A percentile compares a stretch with the other conserved stretches of the same genome.
Evolutionary conservation across 345 rosid genomes (phyloP).

Genomic region (Trapa bicornis): DNA sequence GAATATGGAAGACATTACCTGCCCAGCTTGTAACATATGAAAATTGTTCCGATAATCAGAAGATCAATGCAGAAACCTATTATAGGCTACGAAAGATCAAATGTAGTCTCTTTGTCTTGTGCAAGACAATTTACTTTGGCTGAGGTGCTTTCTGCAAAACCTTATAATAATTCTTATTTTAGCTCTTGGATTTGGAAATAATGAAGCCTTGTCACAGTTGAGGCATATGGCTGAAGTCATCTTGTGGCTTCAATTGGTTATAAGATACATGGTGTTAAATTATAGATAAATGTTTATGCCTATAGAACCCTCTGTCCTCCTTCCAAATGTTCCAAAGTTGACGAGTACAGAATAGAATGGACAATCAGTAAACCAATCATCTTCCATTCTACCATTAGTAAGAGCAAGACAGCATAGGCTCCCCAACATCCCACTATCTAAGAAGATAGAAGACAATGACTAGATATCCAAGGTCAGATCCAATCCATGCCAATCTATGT

Average conservation of each 20-base stretch:
- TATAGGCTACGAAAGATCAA: background rate
- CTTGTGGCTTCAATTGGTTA: background rate
- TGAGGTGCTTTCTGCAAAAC: background rate
- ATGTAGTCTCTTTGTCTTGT: background rate
- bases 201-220: background rate
- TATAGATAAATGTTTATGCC: background rate
- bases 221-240: background rate
- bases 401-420: background rate
- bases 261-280: background rate
- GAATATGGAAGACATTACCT: background rate
- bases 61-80: background rate
- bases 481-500: background rate
- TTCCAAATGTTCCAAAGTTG: background rate
- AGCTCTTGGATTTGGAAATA: background rate
- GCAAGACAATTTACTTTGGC: background rate
- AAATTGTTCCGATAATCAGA: background rate
- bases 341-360: background rate
- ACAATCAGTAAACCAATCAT: background rate
- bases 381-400: background rate
- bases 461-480: background rate
- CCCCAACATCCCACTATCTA: background rate
- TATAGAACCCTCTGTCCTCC: background rate
- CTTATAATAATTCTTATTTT: background rate
- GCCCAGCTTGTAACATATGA: background rate
- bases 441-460: background rate